phyloP scores from a whole-genome alignment of 169 alveolate species.

The Cystoisospora suis region DNA sequence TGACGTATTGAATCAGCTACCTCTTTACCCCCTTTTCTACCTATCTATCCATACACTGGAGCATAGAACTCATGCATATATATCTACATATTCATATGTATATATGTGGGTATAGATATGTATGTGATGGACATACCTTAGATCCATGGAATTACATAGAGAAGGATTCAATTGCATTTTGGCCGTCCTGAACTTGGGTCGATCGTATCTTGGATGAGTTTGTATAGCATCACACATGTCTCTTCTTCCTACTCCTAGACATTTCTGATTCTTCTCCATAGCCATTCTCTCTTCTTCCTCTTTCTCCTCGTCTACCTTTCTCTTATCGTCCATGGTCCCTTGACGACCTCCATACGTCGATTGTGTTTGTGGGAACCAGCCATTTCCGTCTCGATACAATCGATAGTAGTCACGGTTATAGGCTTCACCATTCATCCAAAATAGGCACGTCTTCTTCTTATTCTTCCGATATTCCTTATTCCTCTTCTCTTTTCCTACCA shows the following conservation, averaged over 20 bases:
- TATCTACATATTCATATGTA: too few species aligned
- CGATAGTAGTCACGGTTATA: neutral
- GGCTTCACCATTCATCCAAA: neutral
- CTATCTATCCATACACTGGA: too few species aligned
- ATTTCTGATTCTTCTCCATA: neutral
- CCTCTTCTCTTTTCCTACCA: neutral
- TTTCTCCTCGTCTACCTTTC: neutral
- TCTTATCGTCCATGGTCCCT: neutral
- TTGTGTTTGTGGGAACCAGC: conserved; percentile 33
- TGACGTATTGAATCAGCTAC: too few species aligned
- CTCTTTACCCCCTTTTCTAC: too few species aligned
- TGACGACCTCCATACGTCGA: neutral
- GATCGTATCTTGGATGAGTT: neutral
- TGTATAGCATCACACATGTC: neutral
- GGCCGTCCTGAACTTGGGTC: neutral
- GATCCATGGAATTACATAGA: conserved; percentile 17
- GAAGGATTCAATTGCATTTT: conserved; percentile 6
- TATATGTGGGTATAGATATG: too few species aligned
- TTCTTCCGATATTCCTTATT: neutral
- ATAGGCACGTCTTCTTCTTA: neutral
- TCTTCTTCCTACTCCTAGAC: neutral
- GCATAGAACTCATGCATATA: too few species aligned
- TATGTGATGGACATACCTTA: neutral
- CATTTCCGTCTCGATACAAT: conserved; percentile 21
- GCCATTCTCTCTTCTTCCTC: neutral